Percentiles rank a stretch among this genome's conserved stretches.
Evolutionary conservation across 1,139 yeast species (phyloP).

Genomic region (Arxiozyma heterogenica): DNA sequence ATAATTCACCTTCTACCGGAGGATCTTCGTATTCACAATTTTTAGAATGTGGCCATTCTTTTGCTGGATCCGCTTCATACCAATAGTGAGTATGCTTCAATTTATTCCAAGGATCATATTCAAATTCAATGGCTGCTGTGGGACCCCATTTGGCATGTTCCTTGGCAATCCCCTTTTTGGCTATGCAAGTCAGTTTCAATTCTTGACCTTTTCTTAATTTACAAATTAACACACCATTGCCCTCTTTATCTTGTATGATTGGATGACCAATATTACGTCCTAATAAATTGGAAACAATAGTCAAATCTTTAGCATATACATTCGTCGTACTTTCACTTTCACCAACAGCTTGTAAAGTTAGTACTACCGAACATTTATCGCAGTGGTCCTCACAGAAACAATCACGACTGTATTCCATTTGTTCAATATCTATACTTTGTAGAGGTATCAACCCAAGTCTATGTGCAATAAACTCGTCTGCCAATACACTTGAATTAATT

Average conservation of each 20-base stretch:
- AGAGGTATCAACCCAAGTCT: slow-evolving; percentile 87
- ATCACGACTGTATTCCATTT: slow-evolving; percentile 75
- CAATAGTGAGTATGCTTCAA: slow-evolving; percentile 91
- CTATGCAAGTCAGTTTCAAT: slow-evolving; percentile 78
- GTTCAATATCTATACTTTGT: slow-evolving; percentile 74
- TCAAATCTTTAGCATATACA: slow-evolving; percentile 81
- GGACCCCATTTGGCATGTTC: slow-evolving; percentile 99
- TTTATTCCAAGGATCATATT: slow-evolving; percentile 99
- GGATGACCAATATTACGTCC: slow-evolving; percentile 63
- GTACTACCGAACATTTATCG: slow-evolving; percentile 83
- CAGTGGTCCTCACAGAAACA: slow-evolving; percentile 98
- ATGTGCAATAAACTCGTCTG: slow-evolving; percentile 93
- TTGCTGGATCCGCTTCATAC: slow-evolving; percentile 83
- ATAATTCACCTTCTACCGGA: slow-evolving; percentile 78
- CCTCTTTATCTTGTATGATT: slow-evolving; percentile 65
- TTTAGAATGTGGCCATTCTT: slow-evolving; percentile 86
- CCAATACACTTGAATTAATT: slow-evolving; percentile 84
- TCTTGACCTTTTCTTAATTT: slow-evolving; percentile 92
- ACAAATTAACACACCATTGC: slow-evolving; percentile 80
- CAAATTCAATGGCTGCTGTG: slow-evolving; percentile 93
- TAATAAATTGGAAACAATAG: slow-evolving; percentile 38
- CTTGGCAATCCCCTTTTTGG: slow-evolving; percentile 95
- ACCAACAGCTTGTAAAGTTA: slow-evolving; percentile 79
- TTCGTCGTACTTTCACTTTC: slow-evolving; percentile 82
- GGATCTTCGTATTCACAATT: slow-evolving; percentile 96